phyloP scores from a whole-genome alignment of 2,329 filamentous ascomycete genomes.

The Colletotrichum plurivorum region DNA sequence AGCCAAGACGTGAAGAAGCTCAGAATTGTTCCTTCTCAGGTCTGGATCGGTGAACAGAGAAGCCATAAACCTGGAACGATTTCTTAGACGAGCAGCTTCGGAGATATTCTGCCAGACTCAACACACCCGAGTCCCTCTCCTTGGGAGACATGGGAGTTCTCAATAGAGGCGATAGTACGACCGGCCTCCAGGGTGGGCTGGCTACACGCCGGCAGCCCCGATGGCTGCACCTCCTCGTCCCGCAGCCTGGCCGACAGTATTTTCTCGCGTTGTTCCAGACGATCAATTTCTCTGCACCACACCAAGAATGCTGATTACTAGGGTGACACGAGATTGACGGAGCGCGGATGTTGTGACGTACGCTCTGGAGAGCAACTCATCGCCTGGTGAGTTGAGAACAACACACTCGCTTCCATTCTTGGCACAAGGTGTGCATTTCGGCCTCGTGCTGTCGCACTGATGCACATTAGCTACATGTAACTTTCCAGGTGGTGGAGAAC shows the following conservation, averaged over 20 bases:
- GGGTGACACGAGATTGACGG: neutral
- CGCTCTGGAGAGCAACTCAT: conserved; percentile 44
- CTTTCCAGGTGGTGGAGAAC: neutral
- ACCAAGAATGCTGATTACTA: neutral
- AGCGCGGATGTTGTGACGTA: conserved; percentile 18
- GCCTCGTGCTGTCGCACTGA: conserved; percentile 49
- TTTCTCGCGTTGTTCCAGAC: conserved; percentile 44
- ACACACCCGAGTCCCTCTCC: conserved; percentile 39
- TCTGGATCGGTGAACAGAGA: conserved; percentile 41
- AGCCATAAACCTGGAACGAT: conserved; percentile 34
- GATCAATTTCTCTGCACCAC: conserved; percentile 41
- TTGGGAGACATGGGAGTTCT: conserved; percentile 28
- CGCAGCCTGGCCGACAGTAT: neutral
- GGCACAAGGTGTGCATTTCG: conserved; percentile 47
- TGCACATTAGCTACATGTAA: neutral
- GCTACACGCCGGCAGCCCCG: neutral
- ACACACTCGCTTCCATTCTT: conserved; percentile 46
- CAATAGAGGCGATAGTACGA: conserved; percentile 41
- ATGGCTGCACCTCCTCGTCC: neutral
- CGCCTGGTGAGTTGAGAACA: conserved; percentile 45
- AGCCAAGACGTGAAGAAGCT: conserved; percentile 34
- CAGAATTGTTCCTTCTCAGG: conserved; percentile 36
- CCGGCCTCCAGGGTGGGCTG: conserved; percentile 5
- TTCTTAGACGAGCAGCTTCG: no score
- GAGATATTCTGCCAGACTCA: neutral